A percentile compares a stretch with the other conserved stretches of the same genome.
phyloP scores from a whole-genome alignment of 805 yeast genomes.

The Suhomyces canberraensis region DNA sequence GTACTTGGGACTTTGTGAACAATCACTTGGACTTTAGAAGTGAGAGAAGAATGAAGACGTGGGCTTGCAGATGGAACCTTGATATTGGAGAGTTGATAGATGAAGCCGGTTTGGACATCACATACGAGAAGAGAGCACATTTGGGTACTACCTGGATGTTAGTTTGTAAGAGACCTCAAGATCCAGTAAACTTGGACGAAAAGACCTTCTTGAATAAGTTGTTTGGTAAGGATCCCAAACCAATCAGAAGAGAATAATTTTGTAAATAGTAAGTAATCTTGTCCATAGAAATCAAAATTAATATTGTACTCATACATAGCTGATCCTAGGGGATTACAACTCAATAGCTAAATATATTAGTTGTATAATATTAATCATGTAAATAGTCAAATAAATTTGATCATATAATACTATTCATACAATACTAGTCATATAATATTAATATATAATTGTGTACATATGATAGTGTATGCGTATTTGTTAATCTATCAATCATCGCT shows the following conservation, averaged over 20 bases:
- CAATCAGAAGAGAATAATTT: conserved; percentile 18
- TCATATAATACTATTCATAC: too few species aligned
- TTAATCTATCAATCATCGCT: too few species aligned
- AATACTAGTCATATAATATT: too few species aligned
- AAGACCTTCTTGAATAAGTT: conserved; percentile 41
- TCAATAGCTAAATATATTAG: too few species aligned
- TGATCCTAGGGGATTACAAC: too few species aligned
- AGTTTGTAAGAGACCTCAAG: conserved; percentile 73
- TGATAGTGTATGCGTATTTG: too few species aligned
- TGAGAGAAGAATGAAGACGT: conserved; percentile 73
- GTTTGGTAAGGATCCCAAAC: conserved; percentile 34
- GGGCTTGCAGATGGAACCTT: conserved; percentile 98
- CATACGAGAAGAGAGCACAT: conserved; percentile 76
- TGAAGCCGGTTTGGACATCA: conserved; percentile 78
- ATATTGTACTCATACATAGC: too few species aligned
- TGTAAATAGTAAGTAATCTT: conserved; percentile 5
- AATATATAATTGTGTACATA: too few species aligned
- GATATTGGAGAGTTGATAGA: conserved; percentile 87
- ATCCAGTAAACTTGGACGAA: conserved; percentile 45
- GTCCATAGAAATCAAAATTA: too few species aligned
- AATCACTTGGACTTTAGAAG: conserved; percentile 79
- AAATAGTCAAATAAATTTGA: too few species aligned
- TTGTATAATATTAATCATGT: too few species aligned
- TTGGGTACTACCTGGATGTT: conserved; percentile 91
- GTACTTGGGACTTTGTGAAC: conserved; percentile 75